Evolutionary conservation across 345 rosid genomes (phyloP).

Genomic region (Citrus mangshanensis): DNA sequence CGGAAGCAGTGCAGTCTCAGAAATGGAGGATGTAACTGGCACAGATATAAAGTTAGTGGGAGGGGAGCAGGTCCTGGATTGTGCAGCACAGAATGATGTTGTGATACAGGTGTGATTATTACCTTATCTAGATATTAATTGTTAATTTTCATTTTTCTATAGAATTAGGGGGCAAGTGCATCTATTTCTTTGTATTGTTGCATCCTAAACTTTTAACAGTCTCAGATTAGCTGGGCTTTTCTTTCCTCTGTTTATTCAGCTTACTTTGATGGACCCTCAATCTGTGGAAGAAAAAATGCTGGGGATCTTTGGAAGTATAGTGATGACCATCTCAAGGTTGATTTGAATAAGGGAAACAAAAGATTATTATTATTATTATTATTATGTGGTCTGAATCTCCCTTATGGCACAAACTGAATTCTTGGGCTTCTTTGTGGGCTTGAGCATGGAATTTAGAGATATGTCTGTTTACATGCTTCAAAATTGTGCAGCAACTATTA

Average conservation of each 20-base stretch:
- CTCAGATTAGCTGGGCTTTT: neutral
- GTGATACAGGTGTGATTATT: conserved; percentile 45
- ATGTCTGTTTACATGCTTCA: neutral
- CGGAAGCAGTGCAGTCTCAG: conserved; percentile 25
- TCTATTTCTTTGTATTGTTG: neutral
- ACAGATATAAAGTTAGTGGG: conserved; percentile 38
- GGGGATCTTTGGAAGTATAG: neutral
- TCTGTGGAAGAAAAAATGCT: neutral
- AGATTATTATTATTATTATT: neutral
- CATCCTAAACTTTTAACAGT: neutral
- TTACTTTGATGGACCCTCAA: neutral
- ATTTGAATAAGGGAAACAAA: neutral
- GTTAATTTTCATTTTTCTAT: neutral
- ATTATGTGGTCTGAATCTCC: neutral
- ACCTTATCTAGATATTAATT: neutral
- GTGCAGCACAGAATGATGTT: conserved; percentile 37
- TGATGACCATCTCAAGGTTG: neutral
- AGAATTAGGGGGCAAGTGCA: neutral
- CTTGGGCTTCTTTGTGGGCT: neutral
- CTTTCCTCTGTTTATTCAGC: neutral
- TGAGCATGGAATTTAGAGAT: neutral
- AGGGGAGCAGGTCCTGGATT: conserved; percentile 24
- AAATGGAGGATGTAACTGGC: conserved; percentile 31
- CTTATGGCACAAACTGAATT: neutral
- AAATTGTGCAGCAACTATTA: neutral